These are phyloP conservation scores for Tricholoma furcatifolium DNA, from an alignment of 768 basidiomycete genomes.

Conservation along the genomic window DNA sequence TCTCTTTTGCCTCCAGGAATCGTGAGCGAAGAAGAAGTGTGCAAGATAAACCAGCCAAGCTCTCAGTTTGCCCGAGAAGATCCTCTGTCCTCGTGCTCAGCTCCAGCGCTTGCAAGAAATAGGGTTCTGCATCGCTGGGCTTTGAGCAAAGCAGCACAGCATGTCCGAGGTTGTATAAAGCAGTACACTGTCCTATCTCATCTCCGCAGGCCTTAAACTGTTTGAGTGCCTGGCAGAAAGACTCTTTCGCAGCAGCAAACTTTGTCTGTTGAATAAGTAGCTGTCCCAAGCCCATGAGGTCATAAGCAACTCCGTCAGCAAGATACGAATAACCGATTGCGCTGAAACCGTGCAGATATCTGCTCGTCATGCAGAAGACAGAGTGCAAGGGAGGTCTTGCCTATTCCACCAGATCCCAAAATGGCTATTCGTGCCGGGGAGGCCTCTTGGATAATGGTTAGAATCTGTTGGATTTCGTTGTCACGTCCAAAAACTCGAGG, in stretches of 20 bases:
- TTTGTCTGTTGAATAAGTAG: slow-evolving; percentile 16
- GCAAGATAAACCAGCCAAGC: slow-evolving; percentile 20
- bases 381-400: too few species aligned
- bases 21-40: slow-evolving; percentile 22
- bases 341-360: too few species aligned
- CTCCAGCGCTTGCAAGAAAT: slow-evolving; percentile 19
- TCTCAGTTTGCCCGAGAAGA: slow-evolving; percentile 21
- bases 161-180: slow-evolving; percentile 23
- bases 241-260: too few species aligned
- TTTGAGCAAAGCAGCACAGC: slow-evolving; percentile 17
- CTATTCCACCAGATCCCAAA: too few species aligned
- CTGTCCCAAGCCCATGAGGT: slow-evolving; percentile 23
- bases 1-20: slow-evolving; percentile 17
- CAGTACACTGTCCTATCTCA: slow-evolving; percentile 20
- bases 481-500: too few species aligned
- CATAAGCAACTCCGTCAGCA: slow-evolving; percentile 23
- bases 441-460: too few species aligned
- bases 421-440: too few species aligned
- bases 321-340: too few species aligned
- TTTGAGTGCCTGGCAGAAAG: slow-evolving; percentile 9
- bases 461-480: too few species aligned
- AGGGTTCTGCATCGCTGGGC: slow-evolving; percentile 19
- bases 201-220: slow-evolving; percentile 19
- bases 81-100: slow-evolving; percentile 18
- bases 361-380: too few species aligned